These are phyloP conservation scores for Bipolaris oryzae DNA, from an alignment of 2,329 filamentous ascomycete species.

Conservation along the genomic window DNA sequence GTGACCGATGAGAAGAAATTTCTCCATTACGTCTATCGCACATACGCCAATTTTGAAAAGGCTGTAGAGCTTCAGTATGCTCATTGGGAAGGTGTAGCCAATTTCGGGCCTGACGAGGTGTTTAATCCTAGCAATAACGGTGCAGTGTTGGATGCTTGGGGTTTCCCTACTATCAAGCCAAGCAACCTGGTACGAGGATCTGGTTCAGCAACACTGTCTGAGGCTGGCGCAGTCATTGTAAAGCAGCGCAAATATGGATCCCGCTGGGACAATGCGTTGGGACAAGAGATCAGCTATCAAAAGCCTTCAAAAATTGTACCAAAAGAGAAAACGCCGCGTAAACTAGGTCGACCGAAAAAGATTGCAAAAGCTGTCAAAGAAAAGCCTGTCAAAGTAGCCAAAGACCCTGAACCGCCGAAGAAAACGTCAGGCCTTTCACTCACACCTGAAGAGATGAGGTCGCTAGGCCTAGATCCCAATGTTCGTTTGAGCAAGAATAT, in stretches of 20 bases:
- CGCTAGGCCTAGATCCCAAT: conserved; percentile 31
- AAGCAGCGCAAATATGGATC: conserved; percentile 23
- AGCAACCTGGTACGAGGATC: conserved; percentile 28
- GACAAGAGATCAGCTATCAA: conserved; percentile 31
- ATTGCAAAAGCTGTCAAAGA: conserved; percentile 5
- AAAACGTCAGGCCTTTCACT: conserved; percentile 20
- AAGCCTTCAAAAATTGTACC: conserved; percentile 16
- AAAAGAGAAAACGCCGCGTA: conserved; percentile 8
- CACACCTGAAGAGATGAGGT: conserved; percentile 31
- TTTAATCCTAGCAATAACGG: conserved; percentile 13
- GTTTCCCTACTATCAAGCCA: conserved; percentile 29
- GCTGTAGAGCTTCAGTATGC: conserved; percentile 58
- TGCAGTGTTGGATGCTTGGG: conserved; percentile 36
- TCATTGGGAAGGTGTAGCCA: conserved; percentile 60
- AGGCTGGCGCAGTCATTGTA: conserved; percentile 30
- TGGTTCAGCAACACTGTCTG: conserved; percentile 36
- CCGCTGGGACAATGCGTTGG: conserved; percentile 36
- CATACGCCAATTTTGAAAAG: conserved; percentile 58
- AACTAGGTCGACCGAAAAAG: conserved; percentile 2
- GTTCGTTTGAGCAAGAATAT: conserved; percentile 33
- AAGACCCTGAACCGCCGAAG: conserved; percentile 1
- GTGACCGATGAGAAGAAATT: conserved; percentile 53
- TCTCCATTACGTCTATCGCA: conserved; percentile 62
- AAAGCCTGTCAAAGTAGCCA: conserved; percentile 3
- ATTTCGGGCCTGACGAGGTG: conserved; percentile 34